phyloP scores from a whole-genome alignment of 768 basidiomycete genomes.

The Pisolithus marmoratus region DNA sequence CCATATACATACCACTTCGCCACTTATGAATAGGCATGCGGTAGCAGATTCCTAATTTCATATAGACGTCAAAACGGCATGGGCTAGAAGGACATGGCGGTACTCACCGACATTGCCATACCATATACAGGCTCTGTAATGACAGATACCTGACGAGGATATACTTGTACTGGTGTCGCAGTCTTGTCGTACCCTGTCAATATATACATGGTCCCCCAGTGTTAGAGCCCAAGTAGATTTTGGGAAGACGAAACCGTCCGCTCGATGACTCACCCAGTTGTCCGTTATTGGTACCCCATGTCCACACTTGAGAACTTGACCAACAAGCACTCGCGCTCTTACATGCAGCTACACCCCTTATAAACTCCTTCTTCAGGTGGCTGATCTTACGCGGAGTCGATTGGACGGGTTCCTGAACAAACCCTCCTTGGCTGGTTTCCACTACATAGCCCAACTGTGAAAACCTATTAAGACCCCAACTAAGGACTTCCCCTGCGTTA shows the following conservation, averaged over 20 bases:
- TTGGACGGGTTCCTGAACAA: slow-evolving; percentile 72
- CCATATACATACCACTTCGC: slow-evolving; percentile 81
- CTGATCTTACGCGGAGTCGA: slow-evolving; percentile 70
- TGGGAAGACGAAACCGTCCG: too few relatives aligned
- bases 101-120: slow-evolving; percentile 67
- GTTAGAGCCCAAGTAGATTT: too few relatives aligned
- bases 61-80: not conserved
- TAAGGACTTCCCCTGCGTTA: slow-evolving; percentile 72
- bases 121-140: slow-evolving; percentile 64
- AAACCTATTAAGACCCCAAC: slow-evolving; percentile 90
- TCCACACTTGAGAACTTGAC: slow-evolving; percentile 67
- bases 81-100: not conserved
- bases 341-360: slow-evolving; percentile 81
- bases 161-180: slow-evolving; percentile 66
- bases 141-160: slow-evolving; percentile 77
- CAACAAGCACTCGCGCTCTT: slow-evolving; percentile 86
- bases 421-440: slow-evolving; percentile 44
- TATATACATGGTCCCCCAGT: not conserved
- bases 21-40: slow-evolving; percentile 70
- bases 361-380: slow-evolving; percentile 68
- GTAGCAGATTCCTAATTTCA: slow-evolving; percentile 72
- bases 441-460: slow-evolving; percentile 83
- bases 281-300: slow-evolving; percentile 92
- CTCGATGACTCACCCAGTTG: slow-evolving; percentile 62
- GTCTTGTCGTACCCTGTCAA: slow-evolving; percentile 67